Evolutionary conservation across 768 basidiomycete species (phyloP), one percentile per base, ranked within the genome.

Genomic region (Russula sp.): DNA sequence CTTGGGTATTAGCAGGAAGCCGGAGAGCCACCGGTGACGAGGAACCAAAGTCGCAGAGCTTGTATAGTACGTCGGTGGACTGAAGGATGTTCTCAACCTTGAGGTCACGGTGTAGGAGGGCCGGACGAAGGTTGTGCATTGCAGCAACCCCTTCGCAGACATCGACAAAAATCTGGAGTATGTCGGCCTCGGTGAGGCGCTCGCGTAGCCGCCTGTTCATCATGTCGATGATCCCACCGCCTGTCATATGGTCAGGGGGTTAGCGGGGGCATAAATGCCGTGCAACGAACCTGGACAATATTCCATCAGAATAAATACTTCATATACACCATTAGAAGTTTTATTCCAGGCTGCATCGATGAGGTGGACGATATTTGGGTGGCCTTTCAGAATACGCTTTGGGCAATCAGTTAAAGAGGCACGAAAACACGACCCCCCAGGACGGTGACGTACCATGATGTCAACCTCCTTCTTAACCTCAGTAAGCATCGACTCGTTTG

Each of bases 271-370:
- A 32, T 55, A 20, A n/a, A 24, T 14, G 11, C 13, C 28, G 49
- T 55, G 55, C 32, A 50, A 76, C 82, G 68, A 72, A 88, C 94
- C 95, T 66, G 92, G 82, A 74, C 94, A 96, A 75, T 88, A 97
- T 73, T 99, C 97, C 97, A 99, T 99, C 65, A 99, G 82, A 74
- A 99, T 98, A 74, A 97, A 97, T 20, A 98, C 95, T 75, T 98
- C 97, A 72, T 89, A 94, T 53, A 85, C 82, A 34, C 92, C 92
- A 70, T 87, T 89, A 6, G 92, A 79, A 74, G 92, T 82, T 69
- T 86, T 84, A 65, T 92, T 86, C 84, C 92, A 95, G 59, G 93
- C 88, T 34, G 96, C 94, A 76, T 96, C 96, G 72, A 98, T 92
- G 74, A 98, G 87, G 73, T 97, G 87, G 61, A 97, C 93, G 68